These are phyloP conservation scores for Tieghemostelium lacteum DNA, from an alignment of 78 protist species.

Conservation along the genomic window DNA sequence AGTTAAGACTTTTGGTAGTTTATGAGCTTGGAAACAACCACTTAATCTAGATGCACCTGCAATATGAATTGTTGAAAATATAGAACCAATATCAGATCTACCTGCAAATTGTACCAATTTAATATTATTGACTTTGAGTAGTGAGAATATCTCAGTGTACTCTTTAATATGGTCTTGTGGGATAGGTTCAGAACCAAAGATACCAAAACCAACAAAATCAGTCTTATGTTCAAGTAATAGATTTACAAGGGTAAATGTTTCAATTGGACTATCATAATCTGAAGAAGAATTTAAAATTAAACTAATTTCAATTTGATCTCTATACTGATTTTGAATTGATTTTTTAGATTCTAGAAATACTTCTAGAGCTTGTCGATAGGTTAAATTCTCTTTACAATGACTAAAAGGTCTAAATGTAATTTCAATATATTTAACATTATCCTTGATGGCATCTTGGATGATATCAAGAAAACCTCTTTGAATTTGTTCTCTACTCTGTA, in stretches of 20 bases:
- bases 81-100: constrained; percentile 45
- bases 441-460: constrained; percentile 30
- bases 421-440: constrained; percentile 68
- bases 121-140: constrained; percentile 54
- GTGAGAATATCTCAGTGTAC: constrained; percentile 65
- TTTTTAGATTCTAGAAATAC: constrained; percentile 33
- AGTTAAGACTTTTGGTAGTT: constrained; percentile 65
- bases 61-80: constrained; percentile 44
- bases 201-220: constrained; percentile 84
- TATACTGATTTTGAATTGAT: constrained; percentile 2
- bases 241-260: constrained; percentile 40
- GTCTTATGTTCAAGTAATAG: constrained; percentile 45
- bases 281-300: constrained; percentile 46
- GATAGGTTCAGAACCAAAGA: constrained; percentile 61
- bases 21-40: constrained; percentile 85
- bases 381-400: constrained; percentile 43
- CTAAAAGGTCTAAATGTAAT: constrained; percentile 53
- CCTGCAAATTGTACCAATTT: constrained; percentile 78
- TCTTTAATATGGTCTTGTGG: constrained; percentile 10
- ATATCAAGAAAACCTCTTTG: constrained; percentile 83
- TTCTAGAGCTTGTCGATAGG: too few species aligned
- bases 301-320: constrained; percentile 13
- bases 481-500: constrained; percentile 79
- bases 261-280: constrained; percentile 82
- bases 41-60: constrained; percentile 81